These are phyloP conservation scores for Geotrichum ghanense DNA, from an alignment of 805 yeast genomes.

Conservation along the genomic window DNA sequence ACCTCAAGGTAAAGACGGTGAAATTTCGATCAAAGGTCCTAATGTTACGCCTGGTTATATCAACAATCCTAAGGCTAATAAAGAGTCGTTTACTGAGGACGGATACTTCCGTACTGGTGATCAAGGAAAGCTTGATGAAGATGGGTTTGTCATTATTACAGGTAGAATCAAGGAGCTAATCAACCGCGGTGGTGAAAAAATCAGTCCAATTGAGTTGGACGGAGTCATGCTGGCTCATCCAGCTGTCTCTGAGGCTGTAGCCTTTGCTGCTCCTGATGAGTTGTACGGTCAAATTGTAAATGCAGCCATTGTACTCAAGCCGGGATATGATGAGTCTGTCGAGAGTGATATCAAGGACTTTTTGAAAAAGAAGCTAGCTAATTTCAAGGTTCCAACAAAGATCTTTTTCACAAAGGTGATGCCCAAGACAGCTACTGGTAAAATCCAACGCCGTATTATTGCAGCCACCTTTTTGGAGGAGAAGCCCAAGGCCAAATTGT, in stretches of 20 bases:
- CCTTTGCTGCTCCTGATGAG: constrained; percentile 55
- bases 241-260: constrained; percentile 56
- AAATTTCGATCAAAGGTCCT: constrained; percentile 54
- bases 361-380: constrained; percentile 36
- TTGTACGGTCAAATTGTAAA: constrained; percentile 63
- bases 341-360: constrained; percentile 37
- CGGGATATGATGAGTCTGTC: constrained; percentile 25
- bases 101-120: constrained; percentile 73
- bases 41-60: constrained; percentile 65
- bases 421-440: constrained; percentile 73
- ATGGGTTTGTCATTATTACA: constrained; percentile 49
- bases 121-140: constrained; percentile 51
- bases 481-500: constrained; percentile 25
- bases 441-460: constrained; percentile 57
- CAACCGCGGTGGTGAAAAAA: constrained; percentile 71
- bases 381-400: constrained; percentile 50
- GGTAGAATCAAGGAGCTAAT: constrained; percentile 67
- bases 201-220: constrained; percentile 62
- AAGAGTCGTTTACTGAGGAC: constrained; percentile 47
- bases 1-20: constrained; percentile 48
- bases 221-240: constrained; percentile 48
- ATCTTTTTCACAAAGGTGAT: constrained; percentile 46
- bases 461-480: constrained; percentile 32
- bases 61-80: constrained; percentile 60
- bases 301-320: constrained; percentile 52